Conservation (phyloP, 371 early-diverging fungal genomes). For the Mortierella polycephala region DNA sequence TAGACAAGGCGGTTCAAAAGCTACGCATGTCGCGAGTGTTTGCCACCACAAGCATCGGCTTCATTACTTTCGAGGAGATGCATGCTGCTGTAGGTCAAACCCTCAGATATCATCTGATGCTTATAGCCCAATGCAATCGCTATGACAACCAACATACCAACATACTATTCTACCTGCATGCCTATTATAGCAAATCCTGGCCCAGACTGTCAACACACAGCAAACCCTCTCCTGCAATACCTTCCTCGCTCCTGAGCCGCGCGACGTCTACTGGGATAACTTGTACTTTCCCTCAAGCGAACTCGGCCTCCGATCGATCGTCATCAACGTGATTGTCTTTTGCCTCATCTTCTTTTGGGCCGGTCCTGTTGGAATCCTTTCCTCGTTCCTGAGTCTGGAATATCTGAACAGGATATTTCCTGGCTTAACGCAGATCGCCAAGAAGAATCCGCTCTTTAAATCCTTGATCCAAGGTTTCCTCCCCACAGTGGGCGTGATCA, state of each 20-base stretch:
- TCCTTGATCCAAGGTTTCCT: conserved; percentile 69
- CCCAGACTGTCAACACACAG: conserved; percentile 68
- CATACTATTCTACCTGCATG: not conserved
- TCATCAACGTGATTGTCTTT: conserved; percentile 65
- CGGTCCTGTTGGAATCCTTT: conserved; percentile 71
- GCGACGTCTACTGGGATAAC: conserved; percentile 91
- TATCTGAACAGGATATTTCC: conserved; percentile 63
- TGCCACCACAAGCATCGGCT: conserved; percentile 64
- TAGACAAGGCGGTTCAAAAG: conserved; percentile 59
- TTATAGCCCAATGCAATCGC: not conserved
- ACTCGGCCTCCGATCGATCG: conserved; percentile 58
- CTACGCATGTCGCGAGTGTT: conserved; percentile 39
- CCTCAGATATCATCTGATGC: not conserved
- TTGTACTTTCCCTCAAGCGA: conserved; percentile 67
- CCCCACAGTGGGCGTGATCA: conserved; percentile 69
- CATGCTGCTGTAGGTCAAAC: conserved; percentile 39
- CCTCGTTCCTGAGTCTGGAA: conserved; percentile 74
- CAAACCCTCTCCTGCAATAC: conserved; percentile 79
- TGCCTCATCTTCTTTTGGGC: conserved; percentile 43
- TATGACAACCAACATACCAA: not conserved
- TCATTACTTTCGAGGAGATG: conserved; percentile 72
- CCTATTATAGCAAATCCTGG: conserved; percentile 65
- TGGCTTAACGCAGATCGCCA: conserved; percentile 22
- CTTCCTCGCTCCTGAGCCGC: conserved; percentile 90
- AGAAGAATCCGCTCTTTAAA: conserved; percentile 54